These are phyloP conservation scores for Clavispora phyllophila DNA, from an alignment of 805 yeast genomes.

Conservation along the genomic window DNA sequence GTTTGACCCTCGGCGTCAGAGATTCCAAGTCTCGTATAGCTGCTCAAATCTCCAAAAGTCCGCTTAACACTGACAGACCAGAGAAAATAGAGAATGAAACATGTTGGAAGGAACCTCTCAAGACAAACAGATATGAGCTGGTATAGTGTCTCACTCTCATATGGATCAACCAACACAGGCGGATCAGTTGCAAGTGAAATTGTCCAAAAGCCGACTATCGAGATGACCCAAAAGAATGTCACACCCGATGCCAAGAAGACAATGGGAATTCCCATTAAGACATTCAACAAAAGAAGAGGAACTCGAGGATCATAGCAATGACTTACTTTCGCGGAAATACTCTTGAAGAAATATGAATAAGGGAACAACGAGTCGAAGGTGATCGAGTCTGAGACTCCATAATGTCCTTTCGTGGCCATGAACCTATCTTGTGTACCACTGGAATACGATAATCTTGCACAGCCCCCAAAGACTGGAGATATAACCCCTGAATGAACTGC, in stretches of 20 bases:
- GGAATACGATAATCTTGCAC: slow-evolving; percentile 55
- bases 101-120: slow-evolving; percentile 68
- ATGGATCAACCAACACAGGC: slow-evolving; percentile 56
- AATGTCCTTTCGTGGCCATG: slow-evolving; percentile 42
- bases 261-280: slow-evolving; percentile 58
- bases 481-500: slow-evolving; percentile 82
- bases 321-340: slow-evolving; percentile 24
- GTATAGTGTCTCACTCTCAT: slow-evolving; percentile 49
- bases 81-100: slow-evolving; percentile 64
- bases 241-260: slow-evolving; percentile 46
- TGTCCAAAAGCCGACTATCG: slow-evolving; percentile 78
- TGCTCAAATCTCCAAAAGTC: slow-evolving; percentile 31
- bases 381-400: slow-evolving; percentile 51
- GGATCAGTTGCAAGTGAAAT: slow-evolving; percentile 73
- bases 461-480: slow-evolving; percentile 73
- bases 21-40: neutral
- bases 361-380: slow-evolving; percentile 72
- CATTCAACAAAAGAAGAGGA: slow-evolving; percentile 50
- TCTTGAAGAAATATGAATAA: slow-evolving; percentile 58
- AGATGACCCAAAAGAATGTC: slow-evolving; percentile 51
- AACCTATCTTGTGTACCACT: slow-evolving; percentile 49
- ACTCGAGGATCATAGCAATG: slow-evolving; percentile 72
- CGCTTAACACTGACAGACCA: slow-evolving; percentile 55
- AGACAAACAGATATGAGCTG: slow-evolving; percentile 65
- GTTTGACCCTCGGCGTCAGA: neutral